A percentile compares a stretch with the other conserved stretches of the same genome.
Evolutionary conservation across 129 eudicot species (phyloP).

Genomic region (Apium graveolens): DNA sequence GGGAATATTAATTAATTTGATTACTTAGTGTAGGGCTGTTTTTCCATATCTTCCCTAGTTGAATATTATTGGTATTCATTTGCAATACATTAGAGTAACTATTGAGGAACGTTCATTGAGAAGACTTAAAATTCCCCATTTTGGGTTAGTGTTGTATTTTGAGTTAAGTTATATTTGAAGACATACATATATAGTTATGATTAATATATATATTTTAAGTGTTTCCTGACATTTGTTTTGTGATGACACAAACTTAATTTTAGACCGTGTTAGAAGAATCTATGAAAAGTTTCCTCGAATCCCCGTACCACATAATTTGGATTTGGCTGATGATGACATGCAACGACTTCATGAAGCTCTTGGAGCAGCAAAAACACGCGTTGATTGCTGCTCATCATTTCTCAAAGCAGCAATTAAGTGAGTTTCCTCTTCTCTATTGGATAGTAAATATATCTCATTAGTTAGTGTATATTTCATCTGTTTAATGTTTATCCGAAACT

Average conservation of each 20-base stretch:
- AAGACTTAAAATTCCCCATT: neutral
- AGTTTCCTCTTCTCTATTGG: conserved; percentile 9
- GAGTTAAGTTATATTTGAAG: neutral
- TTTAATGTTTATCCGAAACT: neutral
- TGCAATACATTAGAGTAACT: neutral
- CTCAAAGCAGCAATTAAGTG: conserved; percentile 79
- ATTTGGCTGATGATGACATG: conserved; percentile 72
- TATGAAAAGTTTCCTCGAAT: conserved; percentile 73
- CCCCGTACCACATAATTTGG: conserved; percentile 73
- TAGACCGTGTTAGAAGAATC: conserved; percentile 79
- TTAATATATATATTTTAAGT: neutral
- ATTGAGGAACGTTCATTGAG: no score
- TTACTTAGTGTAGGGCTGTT: neutral
- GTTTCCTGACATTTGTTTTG: neutral
- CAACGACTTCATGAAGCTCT: conserved; percentile 73
- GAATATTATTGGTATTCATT: neutral
- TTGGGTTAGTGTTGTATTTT: neutral
- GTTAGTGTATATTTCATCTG: neutral
- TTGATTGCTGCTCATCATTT: conserved; percentile 75
- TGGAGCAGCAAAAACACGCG: conserved; percentile 90
- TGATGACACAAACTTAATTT: conserved; percentile 17
- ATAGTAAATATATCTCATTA: neutral
- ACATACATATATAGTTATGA: neutral
- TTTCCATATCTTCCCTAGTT: neutral
- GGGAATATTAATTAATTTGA: neutral